Evolutionary conservation across 2,329 filamentous ascomycete genomes (phyloP), one percentile per base, ranked within the genome.

Genomic region (Paraconiothyrium sp.): DNA sequence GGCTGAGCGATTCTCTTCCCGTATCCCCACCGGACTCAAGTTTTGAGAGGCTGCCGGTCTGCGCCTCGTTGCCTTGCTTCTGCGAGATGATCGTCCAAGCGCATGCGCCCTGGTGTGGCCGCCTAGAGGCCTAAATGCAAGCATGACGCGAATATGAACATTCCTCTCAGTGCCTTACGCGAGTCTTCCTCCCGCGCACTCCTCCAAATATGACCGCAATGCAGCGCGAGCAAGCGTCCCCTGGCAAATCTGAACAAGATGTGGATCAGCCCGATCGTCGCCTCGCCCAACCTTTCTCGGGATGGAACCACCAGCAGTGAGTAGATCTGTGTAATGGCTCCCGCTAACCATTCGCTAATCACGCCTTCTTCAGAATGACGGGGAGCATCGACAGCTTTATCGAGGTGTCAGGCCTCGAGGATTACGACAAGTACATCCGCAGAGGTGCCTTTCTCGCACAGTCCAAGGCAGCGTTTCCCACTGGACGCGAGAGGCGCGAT

Each of bases 381-480:
- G 44, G 44, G n/a, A 59, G 49, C 43, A 64, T 69, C 30, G 60
- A 69, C 41, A 43, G 24, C 6, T 69, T 69, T 56, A 58, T 69
- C 27, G 6, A 47, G 20, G 61, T 59, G 11, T 63, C 61, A 7
- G 61, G 58, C 11, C 64, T 69, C 24, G 60, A 68, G 20, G 67
- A 68, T 43, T 69, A 68, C 52, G 60, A 57, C 16, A 39, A 65
- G n/a, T 69, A 69, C 51, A 65, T 69, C 39, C 65, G 65, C 6
- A 59, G 62, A 41, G 67, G 67, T n/a, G 67, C 67, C 7, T 69
- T 67, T 46, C 65, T 69, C 5, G 67, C 67, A 9, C 67, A 69
- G 39, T 67, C 65, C 6, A 69, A 68, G 35, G 46, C 44, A 30
- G 67, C 67, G 1, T 69, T 69, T 48, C 30, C 54, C 10, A 7